These are phyloP conservation scores for Fusarium sp. DNA, from an alignment of 2,329 filamentous ascomycete species.

Conservation along the genomic window DNA sequence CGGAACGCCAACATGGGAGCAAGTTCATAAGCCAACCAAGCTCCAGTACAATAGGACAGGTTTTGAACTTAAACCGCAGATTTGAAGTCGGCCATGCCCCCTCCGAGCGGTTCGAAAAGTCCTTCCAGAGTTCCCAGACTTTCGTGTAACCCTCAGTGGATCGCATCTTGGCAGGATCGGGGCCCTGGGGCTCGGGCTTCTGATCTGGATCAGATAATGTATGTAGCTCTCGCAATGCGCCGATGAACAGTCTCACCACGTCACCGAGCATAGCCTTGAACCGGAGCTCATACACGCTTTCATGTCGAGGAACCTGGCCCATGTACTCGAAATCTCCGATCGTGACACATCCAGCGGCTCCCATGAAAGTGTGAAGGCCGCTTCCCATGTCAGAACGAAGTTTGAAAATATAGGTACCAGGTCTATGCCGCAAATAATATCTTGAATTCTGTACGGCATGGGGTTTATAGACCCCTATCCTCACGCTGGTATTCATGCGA, in stretches of 20 bases:
- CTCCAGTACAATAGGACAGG: not conserved
- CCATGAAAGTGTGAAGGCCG: not conserved
- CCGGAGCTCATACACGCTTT: not conserved
- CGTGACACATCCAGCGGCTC: not conserved
- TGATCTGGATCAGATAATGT: not conserved
- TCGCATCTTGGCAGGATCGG: not conserved
- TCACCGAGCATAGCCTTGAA: not conserved
- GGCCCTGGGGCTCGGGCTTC: not conserved
- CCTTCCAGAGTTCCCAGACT: not conserved
- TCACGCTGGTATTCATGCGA: too few species aligned
- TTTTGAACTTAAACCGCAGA: not conserved
- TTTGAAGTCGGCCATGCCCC: not conserved
- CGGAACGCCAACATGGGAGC: not conserved
- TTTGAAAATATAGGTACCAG: conserved; percentile 48
- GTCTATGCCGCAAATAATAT: conserved; percentile 41
- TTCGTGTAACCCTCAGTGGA: not conserved
- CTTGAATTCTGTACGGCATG: not conserved
- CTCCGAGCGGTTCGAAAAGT: too few species aligned
- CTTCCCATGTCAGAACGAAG: not conserved
- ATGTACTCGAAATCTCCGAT: conserved; percentile 2
- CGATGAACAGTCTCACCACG: conserved; percentile 11
- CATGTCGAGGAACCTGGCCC: conserved; percentile 19
- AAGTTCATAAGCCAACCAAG: conserved; percentile 4
- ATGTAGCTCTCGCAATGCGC: not conserved
- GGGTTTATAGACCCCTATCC: not conserved